Evolutionary conservation across 2,329 filamentous ascomycete genomes (phyloP).

Genomic region (Penicillium sp.): DNA sequence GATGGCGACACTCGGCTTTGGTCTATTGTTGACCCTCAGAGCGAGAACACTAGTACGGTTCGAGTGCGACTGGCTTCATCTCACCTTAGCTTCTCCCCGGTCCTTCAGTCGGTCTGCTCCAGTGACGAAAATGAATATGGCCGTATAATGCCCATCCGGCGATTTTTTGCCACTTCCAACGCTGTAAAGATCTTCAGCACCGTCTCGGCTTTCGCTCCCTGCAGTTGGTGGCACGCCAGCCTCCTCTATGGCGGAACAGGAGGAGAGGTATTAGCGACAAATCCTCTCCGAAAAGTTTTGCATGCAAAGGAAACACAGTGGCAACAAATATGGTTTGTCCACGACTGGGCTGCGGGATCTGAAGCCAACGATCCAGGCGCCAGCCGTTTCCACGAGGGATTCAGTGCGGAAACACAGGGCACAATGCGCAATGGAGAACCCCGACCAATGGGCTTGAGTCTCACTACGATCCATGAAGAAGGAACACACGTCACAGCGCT

Average conservation of each 20-base stretch:
- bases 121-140: slow-evolving; percentile 57
- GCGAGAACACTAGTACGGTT: slow-evolving; percentile 46
- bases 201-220: slow-evolving; percentile 34
- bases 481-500: slow-evolving; percentile 62
- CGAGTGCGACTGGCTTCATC: slow-evolving; percentile 53
- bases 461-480: slow-evolving; percentile 59
- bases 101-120: slow-evolving; percentile 54
- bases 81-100: slow-evolving; percentile 56
- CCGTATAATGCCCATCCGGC: slow-evolving; percentile 50
- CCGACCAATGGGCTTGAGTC: slow-evolving; percentile 32
- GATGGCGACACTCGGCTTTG: slow-evolving; percentile 57
- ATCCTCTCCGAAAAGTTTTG: slow-evolving; percentile 53
- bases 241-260: slow-evolving; percentile 54
- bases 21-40: slow-evolving; percentile 51
- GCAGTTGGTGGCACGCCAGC: slow-evolving; percentile 52
- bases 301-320: slow-evolving; percentile 53
- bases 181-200: slow-evolving; percentile 48
- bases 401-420: slow-evolving; percentile 40
- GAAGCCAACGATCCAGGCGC: slow-evolving; percentile 31
- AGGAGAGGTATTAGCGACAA: slow-evolving; percentile 53
- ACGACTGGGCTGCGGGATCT: slow-evolving; percentile 52
- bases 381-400: slow-evolving; percentile 48
- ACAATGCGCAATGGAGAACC: slow-evolving; percentile 34
- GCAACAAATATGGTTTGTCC: slow-evolving; percentile 59
- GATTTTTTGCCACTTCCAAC: slow-evolving; percentile 53